phyloP scores from a whole-genome alignment of 805 yeast genomes.

The Torulaspora delbrueckii region DNA sequence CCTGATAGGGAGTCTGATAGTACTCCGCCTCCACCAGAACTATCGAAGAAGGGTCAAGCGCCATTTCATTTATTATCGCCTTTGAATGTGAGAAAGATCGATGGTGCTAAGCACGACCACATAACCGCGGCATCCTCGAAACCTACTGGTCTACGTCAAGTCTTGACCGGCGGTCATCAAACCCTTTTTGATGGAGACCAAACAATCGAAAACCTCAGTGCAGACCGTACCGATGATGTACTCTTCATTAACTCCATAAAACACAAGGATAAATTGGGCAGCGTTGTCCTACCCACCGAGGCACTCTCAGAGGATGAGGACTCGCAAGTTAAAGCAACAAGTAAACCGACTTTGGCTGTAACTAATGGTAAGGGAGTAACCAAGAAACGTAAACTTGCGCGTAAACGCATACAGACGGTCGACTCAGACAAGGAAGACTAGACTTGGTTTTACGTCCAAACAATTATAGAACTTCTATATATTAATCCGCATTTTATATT shows the following conservation, averaged over 20 bases:
- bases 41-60: constrained; percentile 6
- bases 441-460: background rate
- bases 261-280: constrained; percentile 14
- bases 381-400: constrained; percentile 21
- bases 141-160: constrained; percentile 22
- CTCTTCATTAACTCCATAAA: constrained; percentile 19
- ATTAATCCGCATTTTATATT: background rate
- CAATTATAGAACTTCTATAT: background rate
- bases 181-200: constrained; percentile 19
- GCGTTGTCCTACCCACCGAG: constrained; percentile 17
- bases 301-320: constrained; percentile 17
- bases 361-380: background rate
- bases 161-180: constrained; percentile 24
- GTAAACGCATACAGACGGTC: constrained; percentile 21
- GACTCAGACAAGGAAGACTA: constrained; percentile 15
- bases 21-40: constrained; percentile 5
- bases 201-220: constrained; percentile 12
- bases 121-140: constrained; percentile 15
- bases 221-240: constrained; percentile 16
- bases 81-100: constrained; percentile 16
- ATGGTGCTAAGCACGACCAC: constrained; percentile 7
- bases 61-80: constrained; percentile 28
- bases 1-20: background rate
- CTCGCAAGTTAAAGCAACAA: background rate
- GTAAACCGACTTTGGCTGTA: constrained; percentile 3